These are phyloP conservation scores for Forsythia suspensa DNA, from an alignment of 257 asterid genomes.

Conservation along the genomic window DNA sequence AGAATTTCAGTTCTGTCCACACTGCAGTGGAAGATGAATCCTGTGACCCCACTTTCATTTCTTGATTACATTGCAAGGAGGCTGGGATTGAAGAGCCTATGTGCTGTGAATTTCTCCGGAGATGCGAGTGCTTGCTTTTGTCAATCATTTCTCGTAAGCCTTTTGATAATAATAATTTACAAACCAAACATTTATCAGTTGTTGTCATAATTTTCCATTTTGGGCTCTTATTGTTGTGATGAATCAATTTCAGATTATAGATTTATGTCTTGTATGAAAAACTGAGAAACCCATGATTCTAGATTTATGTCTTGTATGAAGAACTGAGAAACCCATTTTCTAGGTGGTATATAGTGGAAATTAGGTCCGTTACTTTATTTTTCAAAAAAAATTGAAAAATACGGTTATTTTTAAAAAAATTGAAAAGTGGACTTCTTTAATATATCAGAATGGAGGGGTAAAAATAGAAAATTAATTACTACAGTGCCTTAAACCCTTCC, in stretches of 20 bases:
- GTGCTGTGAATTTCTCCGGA: conserved; percentile 37
- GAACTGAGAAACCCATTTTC: too few species aligned
- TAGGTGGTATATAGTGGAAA: too few species aligned
- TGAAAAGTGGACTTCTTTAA: too few species aligned
- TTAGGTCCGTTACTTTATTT: too few species aligned
- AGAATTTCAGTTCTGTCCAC: conserved; percentile 61
- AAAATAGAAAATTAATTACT: too few species aligned
- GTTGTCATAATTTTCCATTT: not conserved
- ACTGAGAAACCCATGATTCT: not conserved
- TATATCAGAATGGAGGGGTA: too few species aligned
- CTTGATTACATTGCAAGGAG: conserved; percentile 52
- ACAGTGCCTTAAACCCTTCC: too few species aligned
- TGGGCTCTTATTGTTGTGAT: not conserved
- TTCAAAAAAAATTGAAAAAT: too few species aligned
- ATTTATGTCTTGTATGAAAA: not conserved
- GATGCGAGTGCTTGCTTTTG: conserved; percentile 53
- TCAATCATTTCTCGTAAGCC: conserved; percentile 44
- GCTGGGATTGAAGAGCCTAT: conserved; percentile 34
- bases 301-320: not conserved
- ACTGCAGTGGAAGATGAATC: conserved; percentile 69
- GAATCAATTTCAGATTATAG: not conserved
- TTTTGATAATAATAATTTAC: not conserved
- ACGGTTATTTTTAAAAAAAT: too few species aligned
- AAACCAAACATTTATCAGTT: too few species aligned
- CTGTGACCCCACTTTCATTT: conserved; percentile 58